A percentile compares a stretch with the other conserved stretches of the same genome.
Conservation (phyloP, 2,329 filamentous ascomycete species). For the Sarocladium strictum region DNA sequence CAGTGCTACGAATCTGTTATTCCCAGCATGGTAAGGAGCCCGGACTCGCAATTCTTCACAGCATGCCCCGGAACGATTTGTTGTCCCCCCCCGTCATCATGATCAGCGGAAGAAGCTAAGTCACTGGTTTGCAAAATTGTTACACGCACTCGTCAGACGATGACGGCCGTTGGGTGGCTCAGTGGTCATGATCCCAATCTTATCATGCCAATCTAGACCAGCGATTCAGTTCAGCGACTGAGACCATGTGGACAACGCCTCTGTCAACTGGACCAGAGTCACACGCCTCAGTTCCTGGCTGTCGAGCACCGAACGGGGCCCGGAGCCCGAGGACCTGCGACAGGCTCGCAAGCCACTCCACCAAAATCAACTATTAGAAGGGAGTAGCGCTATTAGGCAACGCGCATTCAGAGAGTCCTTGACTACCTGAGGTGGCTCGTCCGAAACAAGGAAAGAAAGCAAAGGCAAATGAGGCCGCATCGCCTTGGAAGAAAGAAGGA, state of each 20-base stretch:
- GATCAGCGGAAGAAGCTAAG: neutral
- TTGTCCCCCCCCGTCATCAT: neutral
- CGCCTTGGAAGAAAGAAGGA: slow-evolving; percentile 1
- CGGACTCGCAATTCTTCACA: too few relatives aligned
- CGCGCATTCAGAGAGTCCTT: neutral
- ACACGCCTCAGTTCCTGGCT: slow-evolving; percentile 3
- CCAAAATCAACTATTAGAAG: neutral
- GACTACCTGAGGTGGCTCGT: slow-evolving; percentile 7
- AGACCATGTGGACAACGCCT: slow-evolving; percentile 6
- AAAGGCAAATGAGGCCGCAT: neutral
- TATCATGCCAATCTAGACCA: neutral
- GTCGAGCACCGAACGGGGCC: neutral
- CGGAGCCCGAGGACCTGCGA: neutral
- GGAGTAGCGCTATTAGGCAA: neutral
- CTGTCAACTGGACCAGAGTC: neutral
- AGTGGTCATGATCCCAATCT: neutral
- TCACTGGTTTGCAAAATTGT: neutral
- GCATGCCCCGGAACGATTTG: neutral
- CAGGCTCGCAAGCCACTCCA: neutral
- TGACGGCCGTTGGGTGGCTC: neutral
- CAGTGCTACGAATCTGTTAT: neutral
- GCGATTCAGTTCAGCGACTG: neutral
- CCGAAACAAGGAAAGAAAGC: slow-evolving; percentile 7
- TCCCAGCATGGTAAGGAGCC: neutral
- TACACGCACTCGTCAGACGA: neutral